Conservation (phyloP, 345 rosid genomes). For the Noccaea caerulescens region DNA sequence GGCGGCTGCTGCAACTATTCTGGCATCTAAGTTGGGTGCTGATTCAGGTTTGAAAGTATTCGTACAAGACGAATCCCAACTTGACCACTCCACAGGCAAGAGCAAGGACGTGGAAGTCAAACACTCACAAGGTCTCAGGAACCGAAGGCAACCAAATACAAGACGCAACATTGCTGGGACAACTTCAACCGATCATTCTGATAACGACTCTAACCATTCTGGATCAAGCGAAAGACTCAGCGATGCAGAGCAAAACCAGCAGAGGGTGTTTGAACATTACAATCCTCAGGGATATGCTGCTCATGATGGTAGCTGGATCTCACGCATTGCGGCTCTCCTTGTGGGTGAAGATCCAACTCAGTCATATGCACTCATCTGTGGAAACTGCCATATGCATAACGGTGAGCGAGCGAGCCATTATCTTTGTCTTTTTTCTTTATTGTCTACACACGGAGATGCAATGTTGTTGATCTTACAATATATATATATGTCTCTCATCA, state of each 20-base stretch:
- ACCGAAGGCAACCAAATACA: conserved; percentile 57
- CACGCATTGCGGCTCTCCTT: conserved; percentile 89
- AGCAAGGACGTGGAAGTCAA: conserved; percentile 58
- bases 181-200: conserved; percentile 42
- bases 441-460: too few species aligned
- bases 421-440: not conserved
- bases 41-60: conserved; percentile 85
- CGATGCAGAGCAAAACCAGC: conserved; percentile 51
- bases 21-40: conserved; percentile 93
- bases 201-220: conserved; percentile 50
- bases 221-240: conserved; percentile 40
- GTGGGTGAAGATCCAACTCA: conserved; percentile 96
- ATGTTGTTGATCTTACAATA: not conserved
- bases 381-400: conserved; percentile 92
- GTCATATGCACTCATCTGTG: conserved; percentile 93
- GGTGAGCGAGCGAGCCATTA: conserved; percentile 65
- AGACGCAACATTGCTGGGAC: conserved; percentile 55
- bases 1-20: conserved; percentile 95
- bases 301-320: conserved; percentile 83
- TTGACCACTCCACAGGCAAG: conserved; percentile 50
- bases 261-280: conserved; percentile 68
- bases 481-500: not conserved
- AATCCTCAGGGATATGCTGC: conserved; percentile 55
- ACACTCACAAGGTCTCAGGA: conserved; percentile 68
- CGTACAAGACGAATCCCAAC: conserved; percentile 62